Base-by-base conservation (phyloP, 108 stramenopile species). In the Stephanodiscus minutulus region DNA sequence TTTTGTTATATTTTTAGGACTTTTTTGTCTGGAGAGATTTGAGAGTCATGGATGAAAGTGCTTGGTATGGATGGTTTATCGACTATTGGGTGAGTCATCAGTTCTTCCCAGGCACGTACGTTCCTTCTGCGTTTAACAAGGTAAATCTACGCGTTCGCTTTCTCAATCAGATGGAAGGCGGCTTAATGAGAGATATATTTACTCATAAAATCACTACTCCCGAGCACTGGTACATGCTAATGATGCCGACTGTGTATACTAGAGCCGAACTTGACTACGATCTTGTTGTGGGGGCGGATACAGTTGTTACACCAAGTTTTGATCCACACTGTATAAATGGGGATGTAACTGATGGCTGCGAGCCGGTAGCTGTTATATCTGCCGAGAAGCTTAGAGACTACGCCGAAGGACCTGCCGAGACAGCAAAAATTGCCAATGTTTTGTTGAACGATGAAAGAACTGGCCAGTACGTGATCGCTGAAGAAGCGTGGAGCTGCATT, bases 11-110 rank as follows among this genome's bases (percentile, higher is more conserved):
- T n/a, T n/a, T 54, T 27, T 56, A 56, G 55, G 55, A 46, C 5
- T 78, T 73, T 29, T 58, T 60, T 15, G 70, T 20, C 2, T 76
- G 76, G 76, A 61, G 76, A 25, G 76, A 76, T 59, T 44, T 56
- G 33, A 20, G 76, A 24, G 76, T 76, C 1, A 10, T 77, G 33
- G 76, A 77, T 44, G 76, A 77, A 31, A 49, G 24, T 0, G 35
- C 56, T 58, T 77, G 76, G 76, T 77, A 77, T 77, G 76, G 55
- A 12, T 78, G 78, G 78, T 72, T 72, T 53, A 79, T 79, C 17
- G 78, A 79, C 41, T 79, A 68, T 35, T 79, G 71, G 71, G 71
- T 79, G 70, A 70, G 50, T 7, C 31, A 4, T 33, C n/a, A n/a
- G 5, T 2, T 33, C 31, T 2, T 33, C 31, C 31, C 3, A 79